A percentile compares a stretch with the other conserved stretches of the same genome.
These are phyloP conservation scores for Talaromyces nanjingensis DNA, from an alignment of 495 filamentous ascomycete species.

Conservation along the genomic window DNA sequence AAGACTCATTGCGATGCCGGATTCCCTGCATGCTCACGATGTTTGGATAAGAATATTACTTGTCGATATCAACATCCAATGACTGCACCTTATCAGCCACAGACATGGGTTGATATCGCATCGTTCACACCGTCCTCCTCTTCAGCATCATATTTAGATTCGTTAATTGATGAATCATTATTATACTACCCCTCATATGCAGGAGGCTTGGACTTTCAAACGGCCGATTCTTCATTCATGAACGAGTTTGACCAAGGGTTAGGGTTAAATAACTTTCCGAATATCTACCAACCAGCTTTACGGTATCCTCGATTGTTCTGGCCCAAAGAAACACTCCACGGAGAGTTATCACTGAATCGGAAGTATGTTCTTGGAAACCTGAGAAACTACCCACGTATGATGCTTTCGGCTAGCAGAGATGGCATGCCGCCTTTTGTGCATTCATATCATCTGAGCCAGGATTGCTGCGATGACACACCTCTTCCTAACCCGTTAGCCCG, in stretches of 20 bases:
- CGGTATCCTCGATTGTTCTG: neutral
- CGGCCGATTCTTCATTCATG: neutral
- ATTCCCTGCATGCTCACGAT: neutral
- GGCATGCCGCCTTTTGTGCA: constrained; percentile 3
- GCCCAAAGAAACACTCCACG: neutral
- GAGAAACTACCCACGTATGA: neutral
- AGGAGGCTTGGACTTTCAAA: neutral
- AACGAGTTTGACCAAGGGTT: neutral
- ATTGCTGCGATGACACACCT: neutral
- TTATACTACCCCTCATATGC: neutral
- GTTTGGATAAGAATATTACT: neutral
- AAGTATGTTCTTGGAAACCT: constrained; percentile 2
- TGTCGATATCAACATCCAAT: neutral
- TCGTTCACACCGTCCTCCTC: neutral
- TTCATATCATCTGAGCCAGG: neutral
- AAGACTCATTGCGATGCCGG: neutral
- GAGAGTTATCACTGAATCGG: neutral
- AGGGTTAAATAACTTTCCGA: neutral
- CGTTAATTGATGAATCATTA: neutral
- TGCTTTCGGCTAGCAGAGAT: neutral
- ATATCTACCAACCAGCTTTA: constrained; percentile 1
- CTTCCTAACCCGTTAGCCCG: neutral
- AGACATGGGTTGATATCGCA: neutral
- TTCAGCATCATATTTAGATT: neutral
- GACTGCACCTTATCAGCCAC: neutral